Evolutionary conservation across 2,329 filamentous ascomycete species (phyloP).

Genomic region (Emericellopsis cladophorae): DNA sequence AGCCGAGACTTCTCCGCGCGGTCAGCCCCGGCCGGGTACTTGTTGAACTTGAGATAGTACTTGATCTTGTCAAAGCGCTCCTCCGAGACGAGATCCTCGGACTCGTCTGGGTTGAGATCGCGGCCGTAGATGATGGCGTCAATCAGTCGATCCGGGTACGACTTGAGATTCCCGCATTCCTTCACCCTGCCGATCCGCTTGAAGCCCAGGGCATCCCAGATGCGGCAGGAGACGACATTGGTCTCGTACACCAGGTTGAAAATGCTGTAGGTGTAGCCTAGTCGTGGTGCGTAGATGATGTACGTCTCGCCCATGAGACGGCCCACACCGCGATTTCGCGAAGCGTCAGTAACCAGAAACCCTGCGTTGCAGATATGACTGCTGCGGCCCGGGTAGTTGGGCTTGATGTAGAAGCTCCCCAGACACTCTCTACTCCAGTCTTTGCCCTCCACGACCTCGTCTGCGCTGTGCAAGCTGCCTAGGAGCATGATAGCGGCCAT

Average conservation of each 20-base stretch:
- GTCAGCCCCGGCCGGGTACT: constrained; percentile 88
- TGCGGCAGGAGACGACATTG: constrained; percentile 77
- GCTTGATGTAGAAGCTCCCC: constrained; percentile 88
- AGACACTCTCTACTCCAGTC: constrained; percentile 76
- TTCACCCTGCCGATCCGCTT: constrained; percentile 81
- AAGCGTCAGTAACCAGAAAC: constrained; percentile 62
- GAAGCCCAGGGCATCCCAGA: constrained; percentile 88
- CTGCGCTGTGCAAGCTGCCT: constrained; percentile 54
- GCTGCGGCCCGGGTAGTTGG: constrained; percentile 82
- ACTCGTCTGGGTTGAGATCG: constrained; percentile 34
- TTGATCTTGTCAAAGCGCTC: constrained; percentile 98
- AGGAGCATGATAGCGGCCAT: constrained; percentile 82
- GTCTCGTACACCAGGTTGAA: constrained; percentile 94
- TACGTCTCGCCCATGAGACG: constrained; percentile 66
- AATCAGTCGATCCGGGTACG: constrained; percentile 54
- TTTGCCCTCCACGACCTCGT: constrained; percentile 43
- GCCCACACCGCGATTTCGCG: constrained; percentile 62
- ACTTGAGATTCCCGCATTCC: constrained; percentile 56
- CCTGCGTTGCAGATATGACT: constrained; percentile 85
- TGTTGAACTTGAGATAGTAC: constrained; percentile 88
- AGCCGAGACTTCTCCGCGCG: constrained; percentile 91
- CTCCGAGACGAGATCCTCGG: constrained; percentile 76
- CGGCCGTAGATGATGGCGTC: constrained; percentile 71
- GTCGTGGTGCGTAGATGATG: constrained; percentile 66
- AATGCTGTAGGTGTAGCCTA: constrained; percentile 80